These are phyloP conservation scores for Cordia subcordata DNA, from an alignment of 257 asterid genomes.

Conservation along the genomic window DNA sequence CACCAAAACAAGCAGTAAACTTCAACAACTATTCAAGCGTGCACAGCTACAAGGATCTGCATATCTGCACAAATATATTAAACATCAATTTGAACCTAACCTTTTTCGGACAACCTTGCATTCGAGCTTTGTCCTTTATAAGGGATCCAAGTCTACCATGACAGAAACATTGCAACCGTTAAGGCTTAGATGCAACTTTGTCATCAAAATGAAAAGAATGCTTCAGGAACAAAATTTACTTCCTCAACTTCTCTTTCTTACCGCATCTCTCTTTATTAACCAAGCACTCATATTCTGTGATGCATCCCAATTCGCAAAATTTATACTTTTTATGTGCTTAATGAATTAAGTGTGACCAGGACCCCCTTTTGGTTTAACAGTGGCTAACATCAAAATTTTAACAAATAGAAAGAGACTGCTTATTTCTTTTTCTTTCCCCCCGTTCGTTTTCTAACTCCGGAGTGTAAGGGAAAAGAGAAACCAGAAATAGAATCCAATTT, in stretches of 20 bases:
- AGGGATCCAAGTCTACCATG: conserved; percentile 88
- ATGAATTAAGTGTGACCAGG: background rate
- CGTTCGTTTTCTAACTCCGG: no score
- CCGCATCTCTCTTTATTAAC: no score
- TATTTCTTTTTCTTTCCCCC: no score
- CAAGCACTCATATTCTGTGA: background rate
- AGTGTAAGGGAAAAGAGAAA: no score
- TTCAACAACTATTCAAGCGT: background rate
- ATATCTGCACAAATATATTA: background rate
- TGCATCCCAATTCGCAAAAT: background rate
- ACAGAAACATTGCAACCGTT: background rate
- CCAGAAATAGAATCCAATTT: no score
- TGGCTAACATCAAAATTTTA: background rate
- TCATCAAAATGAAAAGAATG: no score
- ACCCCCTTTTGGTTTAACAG: background rate
- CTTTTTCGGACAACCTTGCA: conserved; percentile 81
- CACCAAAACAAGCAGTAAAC: conserved; percentile 24
- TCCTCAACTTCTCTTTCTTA: no score
- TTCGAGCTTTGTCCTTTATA: conserved; percentile 88
- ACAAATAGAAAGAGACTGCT: background rate
- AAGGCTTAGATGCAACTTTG: background rate
- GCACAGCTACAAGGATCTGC: background rate
- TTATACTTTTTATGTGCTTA: background rate
- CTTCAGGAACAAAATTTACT: no score
- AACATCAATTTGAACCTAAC: conserved; percentile 28